Base-by-base conservation (phyloP, 2,329 filamentous ascomycete genomes). In the Aspergillus spinulosporus region DNA sequence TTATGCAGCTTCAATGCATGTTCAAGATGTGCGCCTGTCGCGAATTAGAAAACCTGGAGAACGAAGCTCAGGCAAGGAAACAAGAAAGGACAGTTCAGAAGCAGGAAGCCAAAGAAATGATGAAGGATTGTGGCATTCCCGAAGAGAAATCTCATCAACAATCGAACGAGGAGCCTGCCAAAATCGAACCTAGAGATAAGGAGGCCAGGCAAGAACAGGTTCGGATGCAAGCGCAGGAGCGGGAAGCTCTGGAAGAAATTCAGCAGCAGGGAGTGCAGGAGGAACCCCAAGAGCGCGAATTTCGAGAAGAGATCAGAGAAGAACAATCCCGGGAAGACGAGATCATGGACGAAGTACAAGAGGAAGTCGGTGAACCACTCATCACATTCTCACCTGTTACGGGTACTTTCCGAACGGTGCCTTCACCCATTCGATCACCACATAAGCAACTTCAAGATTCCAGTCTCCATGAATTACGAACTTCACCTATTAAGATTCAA, bases 1-100 rank as follows among this genome's bases (percentile, higher is more conserved):
- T 78, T 58, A 63, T 80, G 68, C 76, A 76, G 45, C 74, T 80
- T 65, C 76, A 80, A 60, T 81, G 78, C 54, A 76, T 79, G 59
- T 79, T 80, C 58, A 71, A 76, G 55, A 69, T 72, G 51, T 81
- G 78, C 64, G 74, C 76, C 5, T 81, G 78, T 62, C 72, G 78
- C 28, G 56, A 78, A 49, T 75, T 76, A 6, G 78, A 80, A 59
- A 66, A 67, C 15, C 63, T 72, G 26, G 76, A 75, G 5, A 74
- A 75, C 4, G 64, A 66, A 21, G 64, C 66, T 32, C 78, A 76
- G 59, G 64, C 75, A 11, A 72, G 78, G 56, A 75, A 52, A 26
- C 8, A 37, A 26, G 40, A 29, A 5, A 36, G 44, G n/a, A 36
- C 34, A 14, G 26, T 77, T 54, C 57, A 63, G 15, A 67, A 69